Percentiles rank a stretch among this genome's conserved stretches.
Conservation (phyloP, 495 filamentous ascomycete species). For the Penicillium lividum region DNA sequence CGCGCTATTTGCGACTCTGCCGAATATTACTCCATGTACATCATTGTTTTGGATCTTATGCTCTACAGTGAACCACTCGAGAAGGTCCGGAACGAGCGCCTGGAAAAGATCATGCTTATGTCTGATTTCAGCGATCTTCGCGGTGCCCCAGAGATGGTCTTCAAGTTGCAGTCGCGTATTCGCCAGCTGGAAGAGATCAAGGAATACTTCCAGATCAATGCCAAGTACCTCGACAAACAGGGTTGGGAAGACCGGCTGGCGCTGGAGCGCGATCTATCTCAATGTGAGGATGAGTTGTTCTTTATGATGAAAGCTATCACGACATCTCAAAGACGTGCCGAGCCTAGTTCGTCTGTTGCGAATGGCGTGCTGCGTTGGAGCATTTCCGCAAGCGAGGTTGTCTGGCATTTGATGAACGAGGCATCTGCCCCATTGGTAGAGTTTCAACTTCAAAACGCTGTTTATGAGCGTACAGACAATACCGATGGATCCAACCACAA, state of each 20-base stretch:
- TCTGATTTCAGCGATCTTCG: slow-evolving; percentile 98
- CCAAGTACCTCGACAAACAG: slow-evolving; percentile 80
- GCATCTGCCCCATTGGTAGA: slow-evolving; percentile 87
- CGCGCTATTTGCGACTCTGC: slow-evolving; percentile 91
- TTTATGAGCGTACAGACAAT: slow-evolving; percentile 93
- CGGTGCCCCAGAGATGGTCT: slow-evolving; percentile 92
- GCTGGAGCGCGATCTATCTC: slow-evolving; percentile 83
- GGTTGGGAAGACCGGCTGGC: slow-evolving; percentile 87
- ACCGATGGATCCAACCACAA: slow-evolving; percentile 96
- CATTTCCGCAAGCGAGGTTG: slow-evolving; percentile 86
- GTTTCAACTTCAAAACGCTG: slow-evolving; percentile 84
- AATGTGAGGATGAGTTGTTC: slow-evolving; percentile 95
- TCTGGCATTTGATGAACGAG: slow-evolving; percentile 92
- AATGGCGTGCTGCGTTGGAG: slow-evolving; percentile 85
- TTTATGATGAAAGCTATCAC: slow-evolving; percentile 99
- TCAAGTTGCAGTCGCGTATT: slow-evolving; percentile 85
- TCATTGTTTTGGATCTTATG: slow-evolving; percentile 92
- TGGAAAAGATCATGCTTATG: slow-evolving; percentile 99
- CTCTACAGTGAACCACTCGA: slow-evolving; percentile 95
- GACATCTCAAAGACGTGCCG: slow-evolving; percentile 83
- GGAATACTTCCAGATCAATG: slow-evolving; percentile 89
- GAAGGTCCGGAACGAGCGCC: slow-evolving; percentile 86
- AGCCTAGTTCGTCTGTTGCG: slow-evolving; percentile 61
- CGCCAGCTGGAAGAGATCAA: slow-evolving; percentile 97
- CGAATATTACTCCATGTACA: slow-evolving; percentile 96